Conservation (phyloP, 1,284 basidiomycete genomes). For the Ustilago crameri region DNA sequence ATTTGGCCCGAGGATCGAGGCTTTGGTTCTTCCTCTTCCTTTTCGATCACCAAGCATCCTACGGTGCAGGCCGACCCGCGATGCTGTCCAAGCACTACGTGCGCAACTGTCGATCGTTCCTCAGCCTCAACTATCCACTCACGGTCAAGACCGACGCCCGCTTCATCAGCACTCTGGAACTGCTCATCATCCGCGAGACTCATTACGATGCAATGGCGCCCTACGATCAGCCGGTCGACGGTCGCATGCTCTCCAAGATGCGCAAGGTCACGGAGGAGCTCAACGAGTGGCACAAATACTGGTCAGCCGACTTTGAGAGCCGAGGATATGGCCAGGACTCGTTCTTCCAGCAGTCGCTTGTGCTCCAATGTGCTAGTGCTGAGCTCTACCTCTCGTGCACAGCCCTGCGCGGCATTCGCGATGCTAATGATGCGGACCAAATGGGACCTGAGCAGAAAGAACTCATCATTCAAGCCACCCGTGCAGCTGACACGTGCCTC, state of each 20-base stretch:
- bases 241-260: slow-evolving; percentile 84
- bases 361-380: slow-evolving; percentile 86
- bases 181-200: slow-evolving; percentile 87
- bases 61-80: slow-evolving; percentile 88
- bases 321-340: slow-evolving; percentile 84
- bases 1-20: slow-evolving; percentile 72
- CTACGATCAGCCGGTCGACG: slow-evolving; percentile 84
- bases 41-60: slow-evolving; percentile 84
- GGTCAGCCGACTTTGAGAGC: slow-evolving; percentile 79
- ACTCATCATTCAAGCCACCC: slow-evolving; percentile 91
- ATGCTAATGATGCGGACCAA: slow-evolving; percentile 83
- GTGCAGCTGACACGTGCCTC: slow-evolving; percentile 85
- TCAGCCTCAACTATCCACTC: slow-evolving; percentile 83
- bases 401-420: slow-evolving; percentile 77
- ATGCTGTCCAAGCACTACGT: slow-evolving; percentile 83
- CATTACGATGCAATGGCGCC: slow-evolving; percentile 83
- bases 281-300: slow-evolving; percentile 88
- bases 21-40: slow-evolving; percentile 94
- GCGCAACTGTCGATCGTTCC: slow-evolving; percentile 83
- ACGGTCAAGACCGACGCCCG: slow-evolving; percentile 87
- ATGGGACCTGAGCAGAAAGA: slow-evolving; percentile 93
- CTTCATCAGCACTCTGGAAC: slow-evolving; percentile 84
- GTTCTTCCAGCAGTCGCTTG: slow-evolving; percentile 83
- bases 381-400: slow-evolving; percentile 94
- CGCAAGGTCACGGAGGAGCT: slow-evolving; percentile 83